Evolutionary conservation across 176 grass and related monocot genomes (phyloP).

Genomic region (Eleusine indica): DNA sequence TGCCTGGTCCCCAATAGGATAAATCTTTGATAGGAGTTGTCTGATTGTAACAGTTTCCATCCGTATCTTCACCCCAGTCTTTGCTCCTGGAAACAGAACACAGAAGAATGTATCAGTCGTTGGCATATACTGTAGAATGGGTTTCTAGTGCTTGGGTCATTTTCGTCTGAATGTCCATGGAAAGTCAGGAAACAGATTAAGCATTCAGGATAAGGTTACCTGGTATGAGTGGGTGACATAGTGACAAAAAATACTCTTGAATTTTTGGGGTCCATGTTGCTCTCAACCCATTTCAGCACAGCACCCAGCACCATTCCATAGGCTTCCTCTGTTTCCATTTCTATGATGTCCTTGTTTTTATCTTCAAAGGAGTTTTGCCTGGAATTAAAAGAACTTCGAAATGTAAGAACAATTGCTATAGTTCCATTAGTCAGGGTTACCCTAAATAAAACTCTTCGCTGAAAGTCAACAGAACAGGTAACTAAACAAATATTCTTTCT

Average conservation of each 20-base stretch:
- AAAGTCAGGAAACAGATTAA: not conserved
- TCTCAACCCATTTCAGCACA: constrained; percentile 79
- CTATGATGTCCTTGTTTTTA: constrained; percentile 64
- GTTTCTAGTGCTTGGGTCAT: not conserved
- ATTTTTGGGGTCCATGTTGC: constrained; percentile 67
- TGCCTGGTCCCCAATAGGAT: constrained; percentile 71
- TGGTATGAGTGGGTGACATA: constrained; percentile 92
- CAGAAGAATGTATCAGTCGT: not conserved
- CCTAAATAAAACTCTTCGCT: not conserved
- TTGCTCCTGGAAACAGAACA: constrained; percentile 55
- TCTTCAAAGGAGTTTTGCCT: constrained; percentile 72
- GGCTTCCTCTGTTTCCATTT: constrained; percentile 82
- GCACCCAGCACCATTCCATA: constrained; percentile 78
- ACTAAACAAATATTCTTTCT: not conserved
- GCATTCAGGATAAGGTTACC: constrained; percentile 28
- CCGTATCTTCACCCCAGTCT: constrained; percentile 81
- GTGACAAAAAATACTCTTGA: constrained; percentile 78
- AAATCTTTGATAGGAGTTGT: constrained; percentile 64
- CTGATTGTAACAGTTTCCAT: constrained; percentile 93
- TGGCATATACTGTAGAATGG: not conserved
- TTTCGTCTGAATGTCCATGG: not conserved
- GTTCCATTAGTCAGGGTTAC: no score
- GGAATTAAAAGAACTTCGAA: constrained; percentile 6
- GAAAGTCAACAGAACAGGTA: not conserved
- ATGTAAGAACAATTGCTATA: not conserved